Evolutionary conservation across 345 rosid genomes (phyloP), one percentile per base, ranked within the genome.

Genomic region (Eucalyptus leucophloia): DNA sequence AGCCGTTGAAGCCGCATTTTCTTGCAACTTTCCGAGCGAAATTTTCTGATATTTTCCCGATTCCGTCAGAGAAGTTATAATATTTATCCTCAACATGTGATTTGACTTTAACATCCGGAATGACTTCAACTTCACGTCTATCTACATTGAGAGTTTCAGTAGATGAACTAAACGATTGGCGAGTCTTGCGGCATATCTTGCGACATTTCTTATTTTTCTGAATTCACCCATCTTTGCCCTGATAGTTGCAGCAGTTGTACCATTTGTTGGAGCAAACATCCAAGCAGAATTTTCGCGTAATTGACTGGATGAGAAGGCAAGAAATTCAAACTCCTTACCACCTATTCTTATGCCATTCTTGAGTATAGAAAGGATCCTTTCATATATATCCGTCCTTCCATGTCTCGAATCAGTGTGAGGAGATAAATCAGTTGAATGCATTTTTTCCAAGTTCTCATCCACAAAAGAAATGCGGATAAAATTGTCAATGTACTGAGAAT

Each of bases 281-380:
- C 97, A 95, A 65, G 95, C 94, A 89, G 97, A 95, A 90, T 92
- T 94, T 88, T 95, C 96, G 26, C 96, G 91, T 89, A 95, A 88
- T 82, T 95, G 97, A 92, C 97, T 95, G 47, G 97, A 89, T 60
- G 97, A 95, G 89, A 91, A 95, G 32, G 97, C 96, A 69, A 95
- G 96, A 92, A 95, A 95, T 88, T 95, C 95, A 91, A 95, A 95
- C 90, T 89, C 93, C 89, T 92, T 95, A 26, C 92, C 91, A 30
- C 95, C 95, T 82, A 95, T 94, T 7, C 88, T 90, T 34, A 95
- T 92, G 45, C 97, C 96, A 89, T 92, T 90, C 67, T 32, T 87
- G 45, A 95, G 94, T 77, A 89, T 88, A 47, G 94, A 94, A 62
- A 95, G 92, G 54, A 95, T 92, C 92, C 97, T 93, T 53, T 42